phyloP scores from a whole-genome alignment of 148 eudicot genomes.

The Camellia lanceoleosa region DNA sequence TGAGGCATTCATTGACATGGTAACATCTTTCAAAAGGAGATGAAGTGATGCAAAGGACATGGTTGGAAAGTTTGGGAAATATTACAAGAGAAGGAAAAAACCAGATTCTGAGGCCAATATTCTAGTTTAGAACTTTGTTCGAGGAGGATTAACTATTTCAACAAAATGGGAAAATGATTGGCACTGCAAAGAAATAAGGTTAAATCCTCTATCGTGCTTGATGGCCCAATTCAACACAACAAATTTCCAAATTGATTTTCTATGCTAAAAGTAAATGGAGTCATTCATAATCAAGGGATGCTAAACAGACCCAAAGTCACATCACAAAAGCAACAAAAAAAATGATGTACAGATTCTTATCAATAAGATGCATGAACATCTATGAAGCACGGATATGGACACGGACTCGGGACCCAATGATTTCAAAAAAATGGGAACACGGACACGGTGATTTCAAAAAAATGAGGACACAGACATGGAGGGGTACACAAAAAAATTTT shows the following conservation, averaged over 20 bases:
- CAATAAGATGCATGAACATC: not conserved
- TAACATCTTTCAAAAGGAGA: not conserved
- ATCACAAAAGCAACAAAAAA: not conserved
- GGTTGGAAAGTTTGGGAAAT: not conserved
- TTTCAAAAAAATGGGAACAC: no score
- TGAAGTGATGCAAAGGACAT: not conserved
- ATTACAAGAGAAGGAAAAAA: not conserved
- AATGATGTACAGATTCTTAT: not conserved
- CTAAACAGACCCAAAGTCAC: not conserved
- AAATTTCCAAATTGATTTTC: not conserved
- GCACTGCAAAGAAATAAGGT: not conserved
- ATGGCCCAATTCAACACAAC: not conserved
- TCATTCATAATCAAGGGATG: not conserved
- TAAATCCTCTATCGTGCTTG: not conserved
- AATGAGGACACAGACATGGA: no score
- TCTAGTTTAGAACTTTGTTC: not conserved
- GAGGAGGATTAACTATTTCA: not conserved
- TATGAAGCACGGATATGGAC: no score
- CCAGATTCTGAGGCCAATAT: not conserved
- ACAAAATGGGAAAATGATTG: not conserved
- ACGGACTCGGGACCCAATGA: no score
- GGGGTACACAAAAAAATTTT: no score
- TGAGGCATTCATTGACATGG: not conserved
- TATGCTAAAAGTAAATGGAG: not conserved
- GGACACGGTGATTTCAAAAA: no score